Conservation (phyloP, 2,329 filamentous ascomycete species). For the Alternaria solani region DNA sequence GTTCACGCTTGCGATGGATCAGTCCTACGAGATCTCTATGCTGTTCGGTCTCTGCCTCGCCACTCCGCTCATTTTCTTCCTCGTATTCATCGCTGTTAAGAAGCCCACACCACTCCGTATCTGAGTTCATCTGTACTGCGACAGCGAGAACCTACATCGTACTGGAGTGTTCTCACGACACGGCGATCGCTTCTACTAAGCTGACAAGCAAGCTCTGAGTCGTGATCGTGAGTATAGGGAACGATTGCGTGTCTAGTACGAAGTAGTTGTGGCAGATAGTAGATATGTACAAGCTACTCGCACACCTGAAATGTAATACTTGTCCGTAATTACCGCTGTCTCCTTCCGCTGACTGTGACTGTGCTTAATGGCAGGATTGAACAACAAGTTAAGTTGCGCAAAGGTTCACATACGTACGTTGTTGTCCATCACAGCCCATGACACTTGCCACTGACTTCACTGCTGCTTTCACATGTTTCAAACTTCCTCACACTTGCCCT, state of each 20-base stretch:
- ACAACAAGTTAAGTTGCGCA: neutral
- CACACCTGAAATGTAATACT: neutral
- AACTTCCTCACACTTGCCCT: neutral
- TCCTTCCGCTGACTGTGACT: neutral
- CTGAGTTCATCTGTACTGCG: neutral
- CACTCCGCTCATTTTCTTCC: neutral
- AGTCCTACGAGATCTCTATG: neutral
- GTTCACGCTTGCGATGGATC: neutral
- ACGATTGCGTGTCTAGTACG: neutral
- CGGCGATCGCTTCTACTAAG: no score
- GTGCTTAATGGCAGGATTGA: no score
- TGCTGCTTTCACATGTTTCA: neutral
- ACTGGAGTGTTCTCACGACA: neutral
- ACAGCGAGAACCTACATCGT: neutral
- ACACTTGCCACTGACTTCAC: neutral
- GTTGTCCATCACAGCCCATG: neutral
- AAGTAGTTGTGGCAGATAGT: neutral
- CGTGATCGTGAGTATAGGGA: neutral
- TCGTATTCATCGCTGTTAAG: neutral
- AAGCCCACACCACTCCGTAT: neutral
- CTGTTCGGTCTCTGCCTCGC: constrained; percentile 4
- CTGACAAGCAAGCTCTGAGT: neutral
- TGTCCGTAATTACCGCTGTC: neutral
- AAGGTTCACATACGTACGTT: neutral
- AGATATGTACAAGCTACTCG: neutral